Evolutionary conservation across 176 grass and related monocot genomes (phyloP).

Genomic region (Oryza brachyantha): DNA sequence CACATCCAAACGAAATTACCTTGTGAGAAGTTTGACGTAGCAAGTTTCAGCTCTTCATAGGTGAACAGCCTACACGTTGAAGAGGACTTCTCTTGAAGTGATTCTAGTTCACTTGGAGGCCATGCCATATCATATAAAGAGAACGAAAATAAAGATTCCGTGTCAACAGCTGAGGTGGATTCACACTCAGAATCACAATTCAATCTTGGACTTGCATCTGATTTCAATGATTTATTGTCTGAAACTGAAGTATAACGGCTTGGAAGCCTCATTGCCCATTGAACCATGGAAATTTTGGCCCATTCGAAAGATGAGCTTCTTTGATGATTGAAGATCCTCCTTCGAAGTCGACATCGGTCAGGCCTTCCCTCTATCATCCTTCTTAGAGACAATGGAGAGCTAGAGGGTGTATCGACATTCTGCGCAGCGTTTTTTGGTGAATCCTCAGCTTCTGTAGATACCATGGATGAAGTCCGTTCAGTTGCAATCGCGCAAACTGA

Average conservation of each 20-base stretch:
- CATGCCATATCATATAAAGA: constrained; percentile 42
- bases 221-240: constrained; percentile 57
- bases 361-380: constrained; percentile 54
- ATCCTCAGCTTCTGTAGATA: constrained; percentile 30
- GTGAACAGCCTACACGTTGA: constrained; percentile 61
- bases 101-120: constrained; percentile 63
- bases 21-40: constrained; percentile 77
- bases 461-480: constrained; percentile 11
- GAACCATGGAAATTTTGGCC: constrained; percentile 64
- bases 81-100: constrained; percentile 68
- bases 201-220: constrained; percentile 37
- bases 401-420: constrained; percentile 31
- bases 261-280: constrained; percentile 72
- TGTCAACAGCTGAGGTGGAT: constrained; percentile 8
- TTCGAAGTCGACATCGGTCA: constrained; percentile 46
- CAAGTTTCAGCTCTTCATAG: constrained; percentile 58
- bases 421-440: background rate
- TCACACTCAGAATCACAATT: constrained; percentile 42
- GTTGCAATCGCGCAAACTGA: constrained; percentile 14
- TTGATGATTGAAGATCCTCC: constrained; percentile 58
- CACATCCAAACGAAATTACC: constrained; percentile 46
- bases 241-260: constrained; percentile 52
- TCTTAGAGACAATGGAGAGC: constrained; percentile 44
- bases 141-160: constrained; percentile 43
- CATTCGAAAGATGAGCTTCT: constrained; percentile 69